Base-by-base conservation (phyloP, 2,329 filamentous ascomycete genomes). In the Scopulariopsis brevicaulis region DNA sequence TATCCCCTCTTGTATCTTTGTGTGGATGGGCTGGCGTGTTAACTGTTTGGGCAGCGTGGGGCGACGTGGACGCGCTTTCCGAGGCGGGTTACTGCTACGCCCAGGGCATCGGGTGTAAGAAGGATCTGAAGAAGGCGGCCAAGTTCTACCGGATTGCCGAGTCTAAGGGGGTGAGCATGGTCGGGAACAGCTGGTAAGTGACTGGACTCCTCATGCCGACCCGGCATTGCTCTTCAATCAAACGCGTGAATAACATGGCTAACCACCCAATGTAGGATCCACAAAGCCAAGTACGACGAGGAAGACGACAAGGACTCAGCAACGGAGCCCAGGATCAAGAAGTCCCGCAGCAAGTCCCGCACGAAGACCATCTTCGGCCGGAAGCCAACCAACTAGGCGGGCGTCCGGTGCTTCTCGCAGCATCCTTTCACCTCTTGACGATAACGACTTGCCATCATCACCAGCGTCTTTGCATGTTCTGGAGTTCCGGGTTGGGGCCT, bases 31-130 rank as follows among this genome's bases (percentile, higher is more conserved):
- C 40, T 34, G 22, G 32, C 55, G 53, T 64, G 59, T 63, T 68
- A 60, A 66, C 65, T 61, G 35, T 15, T 64, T 58, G 62, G 60
- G 62, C 64, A 86, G 84, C 82, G 62, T 99, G 94, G 94, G 94
- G 94, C 37, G 94, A 99, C 73, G 86, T 88, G 6, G 94, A 99
- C 73, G 94, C 94, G 24, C 79, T 99, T 60, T 87, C 91, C 8
- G 94, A 99, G 73, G 90, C 94, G 8, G 94, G 92, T 18, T 97
- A 94, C 72, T 99, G 93, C 74, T 99, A 97, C 67, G 90, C 91
- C 1, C 86, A 97, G 69, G 94, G 92, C 10, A 78, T 96, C 57
- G 94, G 94, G 4, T 95, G 89, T 70, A 96, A 94, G 77, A 99
- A 97, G 73, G 89, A 97, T 68, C 76, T 96, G 68, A 96, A 91